phyloP scores from a whole-genome alignment of 2,329 filamentous ascomycete genomes.

The Aspergillus hortae region DNA sequence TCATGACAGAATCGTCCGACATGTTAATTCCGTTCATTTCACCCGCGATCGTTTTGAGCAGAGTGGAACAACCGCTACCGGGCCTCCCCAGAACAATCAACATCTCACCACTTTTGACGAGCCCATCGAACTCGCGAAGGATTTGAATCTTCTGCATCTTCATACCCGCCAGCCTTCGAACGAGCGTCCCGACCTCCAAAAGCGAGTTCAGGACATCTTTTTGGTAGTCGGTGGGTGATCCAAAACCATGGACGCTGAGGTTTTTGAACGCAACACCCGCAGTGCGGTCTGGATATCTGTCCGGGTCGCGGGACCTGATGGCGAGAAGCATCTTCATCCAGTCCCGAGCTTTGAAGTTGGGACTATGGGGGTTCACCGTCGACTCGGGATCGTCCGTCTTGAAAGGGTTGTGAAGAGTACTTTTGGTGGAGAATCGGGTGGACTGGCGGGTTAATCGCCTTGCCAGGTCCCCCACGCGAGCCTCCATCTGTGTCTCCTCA shows the following conservation, averaged over 20 bases:
- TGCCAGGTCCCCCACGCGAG: slow-evolving; percentile 5
- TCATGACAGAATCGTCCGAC: slow-evolving; percentile 32
- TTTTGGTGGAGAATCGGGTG: slow-evolving; percentile 13
- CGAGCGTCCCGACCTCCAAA: slow-evolving; percentile 43
- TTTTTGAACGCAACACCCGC: slow-evolving; percentile 40
- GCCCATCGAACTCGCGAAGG: slow-evolving; percentile 57
- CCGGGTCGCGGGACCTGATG: slow-evolving; percentile 17
- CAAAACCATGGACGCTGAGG: slow-evolving; percentile 63
- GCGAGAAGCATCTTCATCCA: slow-evolving; percentile 21
- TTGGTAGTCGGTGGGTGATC: slow-evolving; percentile 63
- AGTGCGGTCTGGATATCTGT: slow-evolving; percentile 9
- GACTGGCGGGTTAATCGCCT: slow-evolving; percentile 20
- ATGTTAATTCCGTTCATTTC: slow-evolving; percentile 71
- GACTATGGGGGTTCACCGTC: slow-evolving; percentile 16
- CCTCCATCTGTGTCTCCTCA: slow-evolving; percentile 7
- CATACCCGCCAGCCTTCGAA: slow-evolving; percentile 9
- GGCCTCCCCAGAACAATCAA: slow-evolving; percentile 47
- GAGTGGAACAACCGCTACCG: slow-evolving; percentile 63
- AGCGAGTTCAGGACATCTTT: slow-evolving; percentile 60
- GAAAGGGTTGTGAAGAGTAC: slow-evolving; percentile 17
- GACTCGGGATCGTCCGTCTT: slow-evolving; percentile 15
- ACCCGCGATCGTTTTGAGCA: slow-evolving; percentile 77
- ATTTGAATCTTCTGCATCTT: slow-evolving; percentile 42
- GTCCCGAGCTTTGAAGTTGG: slow-evolving; percentile 18
- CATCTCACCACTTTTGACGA: slow-evolving; percentile 53